Conservation (phyloP, 371 early-diverging fungal species). For the Batrachochytrium dendrobatidis region DNA sequence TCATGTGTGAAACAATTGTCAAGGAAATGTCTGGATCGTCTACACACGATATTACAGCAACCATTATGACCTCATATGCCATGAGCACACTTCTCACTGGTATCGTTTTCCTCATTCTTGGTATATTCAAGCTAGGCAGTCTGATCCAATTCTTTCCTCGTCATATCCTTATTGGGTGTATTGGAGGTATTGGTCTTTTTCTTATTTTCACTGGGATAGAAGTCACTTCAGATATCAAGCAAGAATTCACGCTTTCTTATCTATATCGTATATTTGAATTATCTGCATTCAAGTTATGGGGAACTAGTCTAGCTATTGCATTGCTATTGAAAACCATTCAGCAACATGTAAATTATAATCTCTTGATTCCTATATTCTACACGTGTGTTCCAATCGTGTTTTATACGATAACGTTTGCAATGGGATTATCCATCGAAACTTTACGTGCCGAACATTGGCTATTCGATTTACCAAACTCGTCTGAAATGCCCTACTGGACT, state of each 20-base stretch:
- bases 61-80: constrained; percentile 84
- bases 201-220: constrained; percentile 86
- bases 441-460: constrained; percentile 80
- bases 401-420: constrained; percentile 55
- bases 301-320: constrained; percentile 62
- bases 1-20: constrained; percentile 68
- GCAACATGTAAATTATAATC: constrained; percentile 49
- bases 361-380: constrained; percentile 83
- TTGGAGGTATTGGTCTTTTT: constrained; percentile 93
- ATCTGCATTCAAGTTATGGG: constrained; percentile 63
- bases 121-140: constrained; percentile 61
- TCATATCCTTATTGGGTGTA: constrained; percentile 91
- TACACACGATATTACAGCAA: constrained; percentile 67
- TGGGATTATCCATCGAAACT: constrained; percentile 51
- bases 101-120: constrained; percentile 75
- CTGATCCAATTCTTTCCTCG: constrained; percentile 81
- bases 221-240: constrained; percentile 58
- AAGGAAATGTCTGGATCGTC: constrained; percentile 48
- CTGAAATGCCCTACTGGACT: constrained; percentile 69
- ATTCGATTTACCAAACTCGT: constrained; percentile 60
- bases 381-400: constrained; percentile 72
- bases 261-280: constrained; percentile 21
- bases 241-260: constrained; percentile 21
- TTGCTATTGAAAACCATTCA: constrained; percentile 52
- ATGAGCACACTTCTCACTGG: constrained; percentile 71